Evolutionary conservation across 2,329 filamentous ascomycete species (phyloP).

Genomic region (Botrytis cinerea): DNA sequence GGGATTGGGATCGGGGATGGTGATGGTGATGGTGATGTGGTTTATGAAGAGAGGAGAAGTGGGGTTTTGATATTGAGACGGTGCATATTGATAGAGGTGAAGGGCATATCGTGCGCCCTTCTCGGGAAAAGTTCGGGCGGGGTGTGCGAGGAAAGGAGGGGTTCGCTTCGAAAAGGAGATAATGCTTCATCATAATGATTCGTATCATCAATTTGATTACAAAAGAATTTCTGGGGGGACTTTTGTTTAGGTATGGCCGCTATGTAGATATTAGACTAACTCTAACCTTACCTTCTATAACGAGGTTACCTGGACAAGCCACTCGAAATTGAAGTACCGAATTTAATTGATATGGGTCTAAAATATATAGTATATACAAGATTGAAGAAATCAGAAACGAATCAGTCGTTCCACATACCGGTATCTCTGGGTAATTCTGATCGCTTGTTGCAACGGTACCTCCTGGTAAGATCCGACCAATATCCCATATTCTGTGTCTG

Average conservation of each 20-base stretch:
- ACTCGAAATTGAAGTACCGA: background rate
- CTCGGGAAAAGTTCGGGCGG: background rate
- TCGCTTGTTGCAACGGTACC: background rate
- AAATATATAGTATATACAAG: background rate
- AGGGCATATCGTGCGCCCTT: background rate
- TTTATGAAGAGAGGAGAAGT: background rate
- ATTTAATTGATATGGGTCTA: background rate
- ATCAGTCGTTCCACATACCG: background rate
- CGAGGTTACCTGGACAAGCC: background rate
- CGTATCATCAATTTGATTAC: background rate
- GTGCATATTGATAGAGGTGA: background rate
- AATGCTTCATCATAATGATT: background rate
- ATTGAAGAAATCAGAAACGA: background rate
- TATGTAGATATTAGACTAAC: background rate
- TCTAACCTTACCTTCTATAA: background rate
- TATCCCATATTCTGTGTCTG: background rate
- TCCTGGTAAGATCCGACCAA: background rate
- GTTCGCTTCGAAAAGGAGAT: constrained; percentile 17
- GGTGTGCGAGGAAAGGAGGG: background rate
- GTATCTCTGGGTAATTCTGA: background rate
- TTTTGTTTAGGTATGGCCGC: background rate
- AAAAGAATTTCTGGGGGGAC: background rate
- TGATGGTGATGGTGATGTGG: background rate
- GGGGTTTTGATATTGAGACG: constrained; percentile 17
- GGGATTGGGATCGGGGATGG: background rate